Base-by-base conservation (phyloP, 2,329 filamentous ascomycete species). In the Colletotrichum sp. region DNA sequence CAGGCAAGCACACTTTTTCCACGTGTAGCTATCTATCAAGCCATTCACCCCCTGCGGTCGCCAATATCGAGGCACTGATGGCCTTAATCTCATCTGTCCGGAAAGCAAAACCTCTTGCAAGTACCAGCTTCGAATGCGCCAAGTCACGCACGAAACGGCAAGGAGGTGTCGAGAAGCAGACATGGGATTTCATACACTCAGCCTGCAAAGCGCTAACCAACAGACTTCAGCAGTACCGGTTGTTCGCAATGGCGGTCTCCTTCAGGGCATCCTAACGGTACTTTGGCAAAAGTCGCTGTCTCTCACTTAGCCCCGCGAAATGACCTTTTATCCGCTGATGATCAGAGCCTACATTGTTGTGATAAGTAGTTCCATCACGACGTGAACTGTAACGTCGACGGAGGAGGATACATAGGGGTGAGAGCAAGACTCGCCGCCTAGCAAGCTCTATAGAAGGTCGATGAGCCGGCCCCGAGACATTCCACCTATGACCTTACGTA, bases 401-500 rank as follows among this genome's bases (percentile, higher is more conserved):
- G 18, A 6, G 39, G 44, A 44, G 39, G 9, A 3, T 9, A 10
- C 4, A 13, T 49, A 49, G 6, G 39, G 18, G 10, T 4, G 10
- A 12, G 3, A 49, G n/a, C 10, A 13, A 21, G 10, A 49, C 44
- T 21, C 44, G 10, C 1, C 44, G 10, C 7, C 10, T 49, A 49
- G 18, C 9, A 21, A 7, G 44, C 10, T 49, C 44, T 21, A 7
- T 49, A 49, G 6, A 21, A 49, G 44, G 10, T 4, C 9, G 2
- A 21, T 21, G 44, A 49, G 44, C n/a, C 44, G 6, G 18, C 44
- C 10, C 9, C 3, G 44, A 8, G n/a, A 49, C n/a, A 1, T 21
- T 49, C 1, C 10, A 21, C 39, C 39, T n/a, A 4, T n/a, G 39
- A n/a, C 7, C 9, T 7, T n/a, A 49, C 18, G 1, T 2, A 0